Evolutionary conservation across 441 rosid genomes (phyloP).

Genomic region (Adansonia rubrostipa): DNA sequence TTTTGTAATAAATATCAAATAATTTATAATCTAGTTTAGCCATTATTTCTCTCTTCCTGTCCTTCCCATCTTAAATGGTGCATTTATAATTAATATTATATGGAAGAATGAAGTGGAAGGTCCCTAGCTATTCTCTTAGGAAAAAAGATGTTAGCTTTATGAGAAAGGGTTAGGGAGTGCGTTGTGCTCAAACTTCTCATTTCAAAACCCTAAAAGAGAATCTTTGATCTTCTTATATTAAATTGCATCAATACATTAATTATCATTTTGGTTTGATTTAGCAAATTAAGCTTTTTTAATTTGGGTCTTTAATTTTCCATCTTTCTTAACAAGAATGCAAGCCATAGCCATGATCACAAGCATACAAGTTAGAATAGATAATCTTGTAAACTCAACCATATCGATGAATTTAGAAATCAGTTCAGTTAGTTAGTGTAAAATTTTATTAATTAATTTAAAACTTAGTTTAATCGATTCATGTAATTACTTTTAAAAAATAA

Average conservation of each 20-base stretch:
- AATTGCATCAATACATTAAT: slow-evolving; percentile 19
- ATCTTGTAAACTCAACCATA: not conserved
- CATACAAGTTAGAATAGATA: not conserved
- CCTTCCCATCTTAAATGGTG: not conserved
- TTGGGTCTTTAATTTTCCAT: slow-evolving; percentile 21
- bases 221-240: slow-evolving; percentile 38
- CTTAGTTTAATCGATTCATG: too few species aligned
- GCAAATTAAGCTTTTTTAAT: slow-evolving; percentile 16
- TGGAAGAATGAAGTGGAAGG: slow-evolving; percentile 18
- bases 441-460: too few species aligned
- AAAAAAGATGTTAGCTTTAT: not conserved
- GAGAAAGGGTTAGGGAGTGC: slow-evolving; percentile 25
- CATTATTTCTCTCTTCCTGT: slow-evolving; percentile 22
- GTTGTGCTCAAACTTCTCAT: slow-evolving; percentile 37
- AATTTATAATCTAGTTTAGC: not conserved
- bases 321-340: too few species aligned
- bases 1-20: not conserved
- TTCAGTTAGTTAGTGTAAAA: too few species aligned
- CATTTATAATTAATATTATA: not conserved
- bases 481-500: too few species aligned
- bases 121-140: slow-evolving; percentile 20
- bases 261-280: slow-evolving; percentile 13
- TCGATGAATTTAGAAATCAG: too few species aligned
- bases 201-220: slow-evolving; percentile 33
- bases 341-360: not conserved